These are phyloP conservation scores for Corallochytrium limacisporum DNA, from an alignment of 78 protist genomes.

Conservation along the genomic window DNA sequence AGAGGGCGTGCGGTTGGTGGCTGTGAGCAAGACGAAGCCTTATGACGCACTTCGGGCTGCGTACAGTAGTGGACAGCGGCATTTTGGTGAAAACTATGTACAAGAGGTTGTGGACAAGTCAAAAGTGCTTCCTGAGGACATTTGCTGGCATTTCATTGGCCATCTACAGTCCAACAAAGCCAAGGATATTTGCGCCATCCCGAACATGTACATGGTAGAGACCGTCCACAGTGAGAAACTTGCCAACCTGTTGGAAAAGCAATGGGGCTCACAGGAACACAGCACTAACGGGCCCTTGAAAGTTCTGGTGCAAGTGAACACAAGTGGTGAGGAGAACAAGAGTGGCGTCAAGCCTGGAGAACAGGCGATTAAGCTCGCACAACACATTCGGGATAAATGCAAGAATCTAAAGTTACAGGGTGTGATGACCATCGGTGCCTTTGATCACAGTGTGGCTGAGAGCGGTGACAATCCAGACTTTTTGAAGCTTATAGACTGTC, in stretches of 20 bases:
- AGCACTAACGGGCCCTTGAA: background rate
- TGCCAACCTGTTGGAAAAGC: slow-evolving; percentile 18
- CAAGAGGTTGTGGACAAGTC: background rate
- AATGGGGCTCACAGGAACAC: background rate
- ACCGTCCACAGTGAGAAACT: slow-evolving; percentile 33
- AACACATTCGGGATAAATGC: background rate
- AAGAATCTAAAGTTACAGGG: slow-evolving; percentile 27
- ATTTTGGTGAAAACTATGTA: slow-evolving; percentile 75
- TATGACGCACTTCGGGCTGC: background rate
- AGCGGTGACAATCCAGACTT: background rate
- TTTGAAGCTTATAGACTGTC: background rate
- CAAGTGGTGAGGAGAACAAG: slow-evolving; percentile 41
- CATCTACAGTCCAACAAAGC: slow-evolving; percentile 59
- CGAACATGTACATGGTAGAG: slow-evolving; percentile 20
- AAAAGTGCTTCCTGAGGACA: slow-evolving; percentile 29
- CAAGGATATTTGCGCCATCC: background rate
- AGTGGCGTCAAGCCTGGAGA: background rate
- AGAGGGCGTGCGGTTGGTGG: too few relatives aligned
- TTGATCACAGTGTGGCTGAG: background rate
- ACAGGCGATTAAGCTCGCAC: slow-evolving; percentile 9
- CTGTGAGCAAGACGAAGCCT: slow-evolving; percentile 66
- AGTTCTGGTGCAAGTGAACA: slow-evolving; percentile 49
- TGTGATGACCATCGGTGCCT: slow-evolving; percentile 69
- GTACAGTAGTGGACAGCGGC: slow-evolving; percentile 35
- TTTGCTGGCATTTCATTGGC: slow-evolving; percentile 66